A percentile compares a stretch with the other conserved stretches of the same genome.
These are phyloP conservation scores for Echria macrotheca DNA, from an alignment of 495 filamentous ascomycete genomes.

Conservation along the genomic window DNA sequence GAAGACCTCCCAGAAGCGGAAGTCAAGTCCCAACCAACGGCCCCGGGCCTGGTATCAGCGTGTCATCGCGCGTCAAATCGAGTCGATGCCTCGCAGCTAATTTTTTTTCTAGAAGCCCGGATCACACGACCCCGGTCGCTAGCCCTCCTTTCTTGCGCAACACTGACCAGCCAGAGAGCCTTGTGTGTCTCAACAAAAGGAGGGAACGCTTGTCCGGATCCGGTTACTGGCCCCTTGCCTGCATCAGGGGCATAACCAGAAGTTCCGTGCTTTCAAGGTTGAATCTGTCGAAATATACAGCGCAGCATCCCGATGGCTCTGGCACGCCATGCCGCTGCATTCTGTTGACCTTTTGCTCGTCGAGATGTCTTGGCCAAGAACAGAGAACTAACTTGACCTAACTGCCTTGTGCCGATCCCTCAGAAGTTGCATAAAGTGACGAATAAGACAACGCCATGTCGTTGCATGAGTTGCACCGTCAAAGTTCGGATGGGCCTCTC, in stretches of 20 bases:
- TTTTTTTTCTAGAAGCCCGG: constrained; percentile 11
- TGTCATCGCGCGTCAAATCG: constrained; percentile 12
- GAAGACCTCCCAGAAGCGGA: constrained; percentile 19
- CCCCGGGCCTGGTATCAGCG: constrained; percentile 10
- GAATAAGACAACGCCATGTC: no score
- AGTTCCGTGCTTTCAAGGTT: constrained; percentile 10
- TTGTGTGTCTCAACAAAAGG: constrained; percentile 9
- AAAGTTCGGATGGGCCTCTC: no score
- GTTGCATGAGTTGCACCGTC: no score
- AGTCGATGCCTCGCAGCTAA: constrained; percentile 9
- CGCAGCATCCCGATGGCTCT: no score
- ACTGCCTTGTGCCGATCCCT: no score
- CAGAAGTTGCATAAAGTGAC: no score
- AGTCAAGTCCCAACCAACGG: constrained; percentile 15
- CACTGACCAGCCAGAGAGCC: not conserved
- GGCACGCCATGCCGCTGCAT: no score
- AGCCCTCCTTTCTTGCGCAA: constrained; percentile 11
- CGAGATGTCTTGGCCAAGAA: no score
- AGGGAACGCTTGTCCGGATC: constrained; percentile 11
- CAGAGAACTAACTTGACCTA: no score
- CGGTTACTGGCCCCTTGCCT: constrained; percentile 1
- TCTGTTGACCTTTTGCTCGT: no score
- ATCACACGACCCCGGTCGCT: constrained; percentile 11
- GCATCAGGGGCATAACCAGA: not conserved
- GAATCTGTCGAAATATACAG: no score